Evolutionary conservation across 306 rosid genomes (phyloP), one percentile per base, ranked within the genome.

Genomic region (Quercus ilex): DNA sequence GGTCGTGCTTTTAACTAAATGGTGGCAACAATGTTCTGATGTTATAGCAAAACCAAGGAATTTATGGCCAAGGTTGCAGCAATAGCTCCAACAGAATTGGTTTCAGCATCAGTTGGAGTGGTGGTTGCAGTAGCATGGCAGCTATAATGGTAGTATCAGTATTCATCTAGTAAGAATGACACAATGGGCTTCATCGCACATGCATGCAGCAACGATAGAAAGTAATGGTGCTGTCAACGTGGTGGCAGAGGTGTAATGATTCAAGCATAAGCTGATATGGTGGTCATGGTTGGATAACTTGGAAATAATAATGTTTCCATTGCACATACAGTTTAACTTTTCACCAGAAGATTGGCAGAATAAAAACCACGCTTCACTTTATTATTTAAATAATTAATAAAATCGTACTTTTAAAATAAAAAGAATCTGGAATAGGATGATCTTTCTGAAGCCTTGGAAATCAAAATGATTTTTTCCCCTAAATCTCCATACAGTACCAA

Each of bases 371-470:
- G 1, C 13, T 58, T 21, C 64, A 58, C 10, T 5, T 58, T 21
- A n/a, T n/a, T 21, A 3, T 10, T 9, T 58, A 41, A 41, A 41
- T 41, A 41, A 41, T 41, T 8, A 41, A 41, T 58, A 25, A 25
- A 58, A 58, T 58, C 30, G 20, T 58, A 58, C 14, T 21, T n/a
- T 20, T 11, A 63, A 28, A 67, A 67, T 31, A 35, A 17, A 5
- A 67, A 35, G 20, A 67, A 6, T 18, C 19, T n/a, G 38, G 74
- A 71, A 81, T 75, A 80, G 59, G 69, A 83, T 69, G 62, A 81
- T 72, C 33, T 59, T 74, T 75, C 56, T 5, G 84, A 79, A 69
- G 21, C 74, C 28, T 80, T 15, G 49, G 55, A 55, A 69, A 28
- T 53, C n/a, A 18, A 58, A 12, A 59, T 30, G 38, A 46, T 62